Conservation (phyloP, 2,329 filamentous ascomycete genomes). For the Didymella lethalis region DNA sequence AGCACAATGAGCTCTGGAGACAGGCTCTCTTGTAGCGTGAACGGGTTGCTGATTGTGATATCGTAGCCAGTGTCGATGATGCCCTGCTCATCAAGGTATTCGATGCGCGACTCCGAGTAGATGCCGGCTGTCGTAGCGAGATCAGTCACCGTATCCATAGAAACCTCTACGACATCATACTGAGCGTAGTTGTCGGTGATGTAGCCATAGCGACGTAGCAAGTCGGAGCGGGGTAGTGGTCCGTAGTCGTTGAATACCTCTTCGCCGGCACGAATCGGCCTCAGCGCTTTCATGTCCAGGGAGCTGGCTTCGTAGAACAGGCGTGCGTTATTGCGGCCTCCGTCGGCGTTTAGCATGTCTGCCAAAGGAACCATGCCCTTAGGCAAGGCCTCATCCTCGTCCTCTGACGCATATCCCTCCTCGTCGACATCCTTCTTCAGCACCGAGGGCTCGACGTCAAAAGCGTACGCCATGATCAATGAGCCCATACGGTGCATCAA, state of each 20-base stretch:
- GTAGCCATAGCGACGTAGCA: conserved; percentile 86
- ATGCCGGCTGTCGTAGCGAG: conserved; percentile 24
- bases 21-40: conserved; percentile 48
- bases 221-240: conserved; percentile 79
- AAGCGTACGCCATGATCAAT: conserved; percentile 91
- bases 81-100: conserved; percentile 67
- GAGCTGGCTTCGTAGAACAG: conserved; percentile 66
- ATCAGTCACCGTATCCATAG: conserved; percentile 64
- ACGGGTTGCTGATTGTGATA: conserved; percentile 47
- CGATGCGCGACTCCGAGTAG: conserved; percentile 43
- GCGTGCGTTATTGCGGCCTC: conserved; percentile 76
- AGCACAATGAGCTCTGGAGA: conserved; percentile 55
- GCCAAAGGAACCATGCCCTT: conserved; percentile 93
- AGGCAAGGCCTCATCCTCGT: conserved; percentile 58
- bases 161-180: conserved; percentile 84
- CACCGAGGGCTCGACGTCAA: conserved; percentile 71
- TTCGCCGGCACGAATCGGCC: conserved; percentile 72
- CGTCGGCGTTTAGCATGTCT: conserved; percentile 88
- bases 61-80: conserved; percentile 79
- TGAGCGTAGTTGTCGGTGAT: conserved; percentile 78
- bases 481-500: conserved; percentile 83
- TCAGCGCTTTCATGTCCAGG: conserved; percentile 76
- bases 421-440: conserved; percentile 63
- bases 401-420: conserved; percentile 58
- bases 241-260: conserved; percentile 93